phyloP scores from a whole-genome alignment of 768 basidiomycete genomes.

The Tricholoma bakamatsutake region DNA sequence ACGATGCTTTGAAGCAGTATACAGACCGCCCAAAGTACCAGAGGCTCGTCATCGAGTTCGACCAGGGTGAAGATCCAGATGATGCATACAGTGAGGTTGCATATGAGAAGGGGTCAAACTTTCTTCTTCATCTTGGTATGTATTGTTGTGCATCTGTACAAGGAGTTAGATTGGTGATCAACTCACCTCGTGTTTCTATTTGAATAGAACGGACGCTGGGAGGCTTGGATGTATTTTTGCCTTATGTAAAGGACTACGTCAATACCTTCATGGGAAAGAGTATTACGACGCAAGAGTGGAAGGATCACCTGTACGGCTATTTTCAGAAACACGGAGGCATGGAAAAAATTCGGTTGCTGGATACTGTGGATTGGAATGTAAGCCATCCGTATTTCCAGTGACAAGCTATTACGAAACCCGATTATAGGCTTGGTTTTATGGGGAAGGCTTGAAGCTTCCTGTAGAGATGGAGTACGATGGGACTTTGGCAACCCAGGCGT shows the following conservation, averaged over 20 bases:
- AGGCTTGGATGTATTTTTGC: slow-evolving; percentile 79
- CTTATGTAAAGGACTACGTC: slow-evolving; percentile 81
- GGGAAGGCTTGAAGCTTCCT: slow-evolving; percentile 69
- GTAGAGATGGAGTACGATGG: slow-evolving; percentile 72
- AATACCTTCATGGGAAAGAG: slow-evolving; percentile 76
- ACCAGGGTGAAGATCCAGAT: slow-evolving; percentile 70
- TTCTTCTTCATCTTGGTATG: slow-evolving; percentile 78
- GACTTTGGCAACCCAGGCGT: slow-evolving; percentile 63
- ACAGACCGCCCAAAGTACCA: slow-evolving; percentile 65
- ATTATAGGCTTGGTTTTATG: slow-evolving; percentile 71
- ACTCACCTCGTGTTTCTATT: neutral
- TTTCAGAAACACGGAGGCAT: slow-evolving; percentile 52
- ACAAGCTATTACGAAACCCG: neutral
- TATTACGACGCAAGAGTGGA: slow-evolving; percentile 83
- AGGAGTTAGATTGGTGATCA: neutral
- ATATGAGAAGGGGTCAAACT: slow-evolving; percentile 88
- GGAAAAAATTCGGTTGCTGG: slow-evolving; percentile 59
- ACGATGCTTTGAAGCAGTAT: slow-evolving; percentile 65
- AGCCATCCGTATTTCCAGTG: slow-evolving; percentile 15
- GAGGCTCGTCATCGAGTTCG: slow-evolving; percentile 70
- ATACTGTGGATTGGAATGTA: slow-evolving; percentile 76
- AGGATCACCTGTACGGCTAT: slow-evolving; percentile 68
- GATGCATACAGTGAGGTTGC: slow-evolving; percentile 72
- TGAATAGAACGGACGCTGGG: slow-evolving; percentile 63
- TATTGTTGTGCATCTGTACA: neutral